Percentiles rank a stretch among this genome's conserved stretches.
These are phyloP conservation scores for Fermentozyma sake DNA, from an alignment of 1,139 yeast genomes.

Conservation along the genomic window DNA sequence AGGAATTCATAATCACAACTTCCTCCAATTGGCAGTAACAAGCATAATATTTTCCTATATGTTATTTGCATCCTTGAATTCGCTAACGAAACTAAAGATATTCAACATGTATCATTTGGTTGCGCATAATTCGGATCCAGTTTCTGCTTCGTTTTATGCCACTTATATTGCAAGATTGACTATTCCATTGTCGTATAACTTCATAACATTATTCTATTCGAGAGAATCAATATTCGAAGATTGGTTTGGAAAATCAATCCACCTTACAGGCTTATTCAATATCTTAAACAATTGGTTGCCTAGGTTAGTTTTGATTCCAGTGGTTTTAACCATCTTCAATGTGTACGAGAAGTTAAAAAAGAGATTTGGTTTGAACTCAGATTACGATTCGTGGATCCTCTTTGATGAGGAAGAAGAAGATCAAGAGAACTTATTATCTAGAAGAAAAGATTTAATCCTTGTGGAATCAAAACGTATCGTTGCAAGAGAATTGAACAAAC, in stretches of 20 bases:
- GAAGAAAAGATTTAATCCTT: slow-evolving; percentile 33
- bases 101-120: slow-evolving; percentile 79
- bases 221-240: slow-evolving; percentile 44
- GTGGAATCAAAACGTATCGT: slow-evolving; percentile 43
- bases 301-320: slow-evolving; percentile 64
- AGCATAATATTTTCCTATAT: slow-evolving; percentile 55
- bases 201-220: slow-evolving; percentile 58
- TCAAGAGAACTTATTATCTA: slow-evolving; percentile 16
- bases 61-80: slow-evolving; percentile 60
- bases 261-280: slow-evolving; percentile 69
- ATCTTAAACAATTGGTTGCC: slow-evolving; percentile 74
- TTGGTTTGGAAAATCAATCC: slow-evolving; percentile 73
- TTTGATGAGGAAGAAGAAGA: slow-evolving; percentile 10
- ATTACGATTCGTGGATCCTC: slow-evolving; percentile 45
- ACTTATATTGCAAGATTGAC: slow-evolving; percentile 80
- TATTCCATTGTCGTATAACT: slow-evolving; percentile 77
- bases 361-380: slow-evolving; percentile 41
- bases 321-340: slow-evolving; percentile 58
- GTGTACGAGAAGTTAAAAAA: slow-evolving; percentile 63
- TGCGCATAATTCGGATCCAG: slow-evolving; percentile 63
- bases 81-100: slow-evolving; percentile 63
- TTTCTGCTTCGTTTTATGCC: slow-evolving; percentile 71
- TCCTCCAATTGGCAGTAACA: slow-evolving; percentile 33
- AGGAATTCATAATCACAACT: slow-evolving; percentile 13
- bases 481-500: slow-evolving; percentile 29